Base-by-base conservation (phyloP, 192 early-diverging fungal genomes). In the Phlyctochytrium bullatum region DNA sequence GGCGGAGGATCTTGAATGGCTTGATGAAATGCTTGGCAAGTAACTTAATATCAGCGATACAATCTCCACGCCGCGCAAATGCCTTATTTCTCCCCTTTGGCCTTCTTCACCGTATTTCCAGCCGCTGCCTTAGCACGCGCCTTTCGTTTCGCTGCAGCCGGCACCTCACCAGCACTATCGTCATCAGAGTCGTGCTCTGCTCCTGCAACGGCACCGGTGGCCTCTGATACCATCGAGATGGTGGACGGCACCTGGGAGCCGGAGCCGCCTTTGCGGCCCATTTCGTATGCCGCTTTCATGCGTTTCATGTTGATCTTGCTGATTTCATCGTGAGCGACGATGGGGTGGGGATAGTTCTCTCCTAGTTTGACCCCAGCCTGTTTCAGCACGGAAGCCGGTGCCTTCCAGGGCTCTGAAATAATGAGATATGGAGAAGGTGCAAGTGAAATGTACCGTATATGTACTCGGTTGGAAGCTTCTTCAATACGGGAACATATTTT, bases 351-450 rank as follows among this genome's bases (percentile, higher is more conserved):
- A 36, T 73, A 73, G 36, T 73, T 62, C 17, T 16, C 35, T 23
- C 72, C 72, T 14, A 73, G 32, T 23, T 68, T 56, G 40, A 59
- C 61, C 0, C 72, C 72, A 36, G 65, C 66, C 51, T 73, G 33
- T 30, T 63, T 53, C 36, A 64, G 72, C 2, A 68, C 34, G 10
- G 17, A 27, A 4, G 29, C 3, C 3, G 72, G 66, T 27, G 66
- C 65, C 34, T 36, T 54, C 61, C 61, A 62, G 16, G 61, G 61
- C 25, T 62, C 54, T 57, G 27, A 57, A 28, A 10, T 57, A 57
- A 25, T 10, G 25, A 28, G 25, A 57, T 27, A 6, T 25, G 14
- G 6, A 57, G 25, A 28, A 10, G 27, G 4, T 10, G 27, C 6
- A 57, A 25, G n/a, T 60, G 36, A n/a, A n/a, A n/a, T 10, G 64